A percentile compares a stretch with the other conserved stretches of the same genome.
phyloP scores from a whole-genome alignment of 768 basidiomycete species.

The Phanerochaete sordida region DNA sequence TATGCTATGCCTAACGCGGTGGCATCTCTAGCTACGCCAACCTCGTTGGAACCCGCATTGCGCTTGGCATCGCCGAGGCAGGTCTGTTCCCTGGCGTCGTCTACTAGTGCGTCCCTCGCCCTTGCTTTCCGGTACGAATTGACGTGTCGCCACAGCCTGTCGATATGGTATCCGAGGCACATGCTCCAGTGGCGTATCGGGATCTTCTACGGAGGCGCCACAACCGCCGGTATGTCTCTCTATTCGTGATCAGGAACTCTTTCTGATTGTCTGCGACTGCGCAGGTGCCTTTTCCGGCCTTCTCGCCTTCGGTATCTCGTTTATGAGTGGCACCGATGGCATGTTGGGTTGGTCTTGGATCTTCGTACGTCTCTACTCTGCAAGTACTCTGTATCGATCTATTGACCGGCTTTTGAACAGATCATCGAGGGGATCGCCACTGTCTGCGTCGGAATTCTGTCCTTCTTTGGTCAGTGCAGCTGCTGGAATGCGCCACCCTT shows the following conservation, averaged over 20 bases:
- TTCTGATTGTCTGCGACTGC: background rate
- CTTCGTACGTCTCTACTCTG: constrained; percentile 17
- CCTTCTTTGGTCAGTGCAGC: constrained; percentile 33
- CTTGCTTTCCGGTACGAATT: no score
- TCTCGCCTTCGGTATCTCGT: constrained; percentile 32
- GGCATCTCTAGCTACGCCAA: constrained; percentile 47
- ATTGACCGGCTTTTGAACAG: constrained; percentile 23
- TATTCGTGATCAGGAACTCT: background rate
- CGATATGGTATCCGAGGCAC: constrained; percentile 27
- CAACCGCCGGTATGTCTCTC: constrained; percentile 17
- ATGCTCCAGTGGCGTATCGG: constrained; percentile 26
- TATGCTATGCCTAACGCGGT: background rate
- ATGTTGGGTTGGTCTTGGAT: constrained; percentile 32
- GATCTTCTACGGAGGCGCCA: constrained; percentile 25
- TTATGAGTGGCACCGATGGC: constrained; percentile 28
- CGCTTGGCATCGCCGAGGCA: constrained; percentile 65
- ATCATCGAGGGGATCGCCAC: constrained; percentile 66
- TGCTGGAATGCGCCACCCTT: background rate
- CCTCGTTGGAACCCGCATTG: constrained; percentile 54
- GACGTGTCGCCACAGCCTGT: constrained; percentile 12
- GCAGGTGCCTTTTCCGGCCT: constrained; percentile 27
- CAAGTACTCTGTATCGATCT: no score
- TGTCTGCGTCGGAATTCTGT: constrained; percentile 49
- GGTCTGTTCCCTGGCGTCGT: constrained; percentile 72
- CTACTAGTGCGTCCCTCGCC: constrained; percentile 58